Evolutionary conservation across 306 rosid genomes (phyloP).

Genomic region (Cucumis sativus): Cucumber_9930_V3 NC_026657.2:38854001-38854500

Average conservation of each 20-base stretch:
- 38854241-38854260: neutral
- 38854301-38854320: neutral
- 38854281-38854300: neutral
- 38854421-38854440: neutral
- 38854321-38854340: neutral
- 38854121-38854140: neutral
- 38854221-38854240: neutral
- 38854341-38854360: neutral
- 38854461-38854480: neutral
- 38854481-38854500: neutral
- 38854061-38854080: neutral
- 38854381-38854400: neutral
- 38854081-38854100: neutral
- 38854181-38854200: too few species aligned
- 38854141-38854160: neutral
- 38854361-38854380: neutral
- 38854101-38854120: neutral
- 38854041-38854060: neutral
- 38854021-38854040: neutral
- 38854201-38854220: neutral
- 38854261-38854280: neutral
- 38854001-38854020: neutral
- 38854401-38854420: neutral
- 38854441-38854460: neutral
- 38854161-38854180: neutral